phyloP scores from a whole-genome alignment of 2,329 filamentous ascomycete genomes.

The Neonectria hederae region DNA sequence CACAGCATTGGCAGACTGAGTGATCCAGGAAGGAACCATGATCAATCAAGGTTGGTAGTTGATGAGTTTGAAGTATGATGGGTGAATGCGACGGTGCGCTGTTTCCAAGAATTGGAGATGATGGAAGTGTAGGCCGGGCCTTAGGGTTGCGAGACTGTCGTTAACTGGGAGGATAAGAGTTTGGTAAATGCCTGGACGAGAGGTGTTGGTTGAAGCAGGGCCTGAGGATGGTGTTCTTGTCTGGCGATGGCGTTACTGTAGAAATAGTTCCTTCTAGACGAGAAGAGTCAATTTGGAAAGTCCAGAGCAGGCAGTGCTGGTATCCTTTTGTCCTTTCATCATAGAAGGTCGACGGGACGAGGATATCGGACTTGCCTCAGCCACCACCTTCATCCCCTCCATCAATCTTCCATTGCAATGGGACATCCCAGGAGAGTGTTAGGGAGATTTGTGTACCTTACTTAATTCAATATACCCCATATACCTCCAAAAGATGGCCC shows the following conservation, averaged over 20 bases:
- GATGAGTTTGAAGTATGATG: background rate
- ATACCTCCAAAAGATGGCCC: background rate
- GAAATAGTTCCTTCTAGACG: background rate
- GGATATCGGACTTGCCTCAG: background rate
- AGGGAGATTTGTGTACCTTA: background rate
- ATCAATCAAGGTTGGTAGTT: background rate
- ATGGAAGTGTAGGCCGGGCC: background rate
- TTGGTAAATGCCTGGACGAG: background rate
- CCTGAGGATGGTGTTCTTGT: background rate
- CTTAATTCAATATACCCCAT: background rate
- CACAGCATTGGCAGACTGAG: background rate
- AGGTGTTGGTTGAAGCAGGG: background rate
- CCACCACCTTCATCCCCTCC: background rate
- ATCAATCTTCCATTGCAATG: background rate
- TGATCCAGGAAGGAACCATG: background rate
- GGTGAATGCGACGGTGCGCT: background rate
- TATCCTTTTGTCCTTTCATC: background rate
- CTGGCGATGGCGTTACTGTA: background rate
- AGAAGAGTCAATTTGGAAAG: background rate
- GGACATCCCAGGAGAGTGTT: background rate
- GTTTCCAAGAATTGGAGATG: background rate
- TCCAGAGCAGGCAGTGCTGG: no score
- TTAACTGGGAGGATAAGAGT: background rate
- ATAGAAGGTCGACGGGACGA: no score
- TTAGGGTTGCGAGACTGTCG: background rate